Percentiles rank a stretch among this genome's conserved stretches.
phyloP scores from a whole-genome alignment of 108 stramenopile genomes.

The Nannochloropsis gaditana region DNA sequence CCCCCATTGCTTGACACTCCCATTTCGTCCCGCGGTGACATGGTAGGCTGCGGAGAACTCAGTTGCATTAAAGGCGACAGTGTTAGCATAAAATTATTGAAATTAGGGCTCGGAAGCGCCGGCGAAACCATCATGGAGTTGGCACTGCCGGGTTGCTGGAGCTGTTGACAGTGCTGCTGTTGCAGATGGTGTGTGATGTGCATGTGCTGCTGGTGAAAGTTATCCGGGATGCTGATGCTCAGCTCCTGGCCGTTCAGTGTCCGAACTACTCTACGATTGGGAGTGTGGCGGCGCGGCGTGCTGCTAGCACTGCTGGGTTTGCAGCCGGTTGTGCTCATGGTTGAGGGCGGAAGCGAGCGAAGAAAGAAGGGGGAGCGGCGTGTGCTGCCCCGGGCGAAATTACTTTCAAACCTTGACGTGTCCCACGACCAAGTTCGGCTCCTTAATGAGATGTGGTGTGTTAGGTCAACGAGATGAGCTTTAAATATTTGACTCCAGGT shows the following conservation, averaged over 20 bases:
- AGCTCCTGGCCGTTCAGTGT: background rate
- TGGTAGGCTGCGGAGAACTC: conserved; percentile 16
- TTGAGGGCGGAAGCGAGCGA: background rate
- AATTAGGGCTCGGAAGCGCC: conserved; percentile 5
- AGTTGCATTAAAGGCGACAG: conserved; percentile 17
- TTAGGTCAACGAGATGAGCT: too few species aligned
- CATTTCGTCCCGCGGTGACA: background rate
- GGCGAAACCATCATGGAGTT: conserved; percentile 15
- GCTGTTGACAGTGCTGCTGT: conserved; percentile 3
- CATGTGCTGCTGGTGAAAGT: background rate
- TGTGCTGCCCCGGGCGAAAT: background rate
- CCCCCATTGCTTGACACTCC: background rate
- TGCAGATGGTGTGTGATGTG: conserved; percentile 1
- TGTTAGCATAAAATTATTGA: background rate
- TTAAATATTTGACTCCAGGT: too few species aligned
- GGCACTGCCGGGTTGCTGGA: background rate
- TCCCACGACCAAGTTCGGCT: too few species aligned
- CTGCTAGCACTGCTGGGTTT: background rate
- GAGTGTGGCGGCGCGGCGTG: background rate
- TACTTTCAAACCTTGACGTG: too few species aligned
- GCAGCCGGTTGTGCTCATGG: background rate
- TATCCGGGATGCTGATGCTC: conserved; percentile 10
- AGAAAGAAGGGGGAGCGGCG: background rate
- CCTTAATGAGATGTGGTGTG: too few species aligned
- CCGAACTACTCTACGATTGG: background rate